Evolutionary conservation across 2,329 filamentous ascomycete genomes (phyloP), one percentile per base, ranked within the genome.

Genomic region (Neofusicoccum sp.): DNA sequence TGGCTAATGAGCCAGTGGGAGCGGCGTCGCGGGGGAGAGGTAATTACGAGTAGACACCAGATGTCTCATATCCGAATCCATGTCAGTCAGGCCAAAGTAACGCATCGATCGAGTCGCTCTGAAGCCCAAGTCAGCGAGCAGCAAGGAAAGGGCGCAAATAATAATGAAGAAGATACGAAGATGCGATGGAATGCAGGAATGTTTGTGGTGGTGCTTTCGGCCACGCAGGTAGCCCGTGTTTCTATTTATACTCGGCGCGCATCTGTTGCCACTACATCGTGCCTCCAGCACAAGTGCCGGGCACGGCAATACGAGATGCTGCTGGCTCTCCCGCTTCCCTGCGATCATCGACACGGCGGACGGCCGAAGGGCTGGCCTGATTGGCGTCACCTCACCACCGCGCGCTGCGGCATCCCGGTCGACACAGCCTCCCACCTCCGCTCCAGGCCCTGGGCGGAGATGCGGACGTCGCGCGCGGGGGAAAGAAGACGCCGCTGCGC

Each of bases 221-320:
- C 29, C 36, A 41, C 9, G 11, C 9, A 29, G 37, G n/a, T 28
- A 41, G 41, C 14, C 39, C 39, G 54, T 58, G 54, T 58, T 58
- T 36, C 54, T 58, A 45, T 58, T 58, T 45, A 45, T 58, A 58
- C 36, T 31, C 50, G 36, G 39, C 39, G 12, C 41, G 54, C 41
- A n/a, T 47, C 31, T 41, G 41, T 36, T 58, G 47, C 47, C 47
- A 50, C 47, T 22, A n/a, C 28, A 4, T 29, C 12, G 1, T 16
- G 36, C 39, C 29, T 58, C 37, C 45, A 58, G 54, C 54, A 58
- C 45, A 28, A 56, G 4, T 29, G 49, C 31, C 22, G 5, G 8
- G 12, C 22, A 12, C 8, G 7, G 49, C 39, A 16, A 28, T 44
- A n/a, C 16, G 33, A 3, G 41, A 14, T 31, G 28, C 45, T 45